Base-by-base conservation (phyloP, 257 asterid species). In the Thymus mandschuricus region DNA sequence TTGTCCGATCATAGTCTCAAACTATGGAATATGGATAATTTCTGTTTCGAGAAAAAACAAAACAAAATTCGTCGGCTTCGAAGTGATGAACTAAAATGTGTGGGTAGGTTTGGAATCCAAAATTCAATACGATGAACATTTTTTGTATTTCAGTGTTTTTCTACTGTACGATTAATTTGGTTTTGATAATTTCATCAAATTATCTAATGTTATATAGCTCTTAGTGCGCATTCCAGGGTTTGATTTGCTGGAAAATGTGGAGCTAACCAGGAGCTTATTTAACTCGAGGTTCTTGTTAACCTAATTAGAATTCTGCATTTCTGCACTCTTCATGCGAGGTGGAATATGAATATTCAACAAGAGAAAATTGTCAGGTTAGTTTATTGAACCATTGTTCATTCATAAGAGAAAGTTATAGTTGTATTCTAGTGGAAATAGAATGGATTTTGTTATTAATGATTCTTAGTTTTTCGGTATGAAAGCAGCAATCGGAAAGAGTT, bases 351-450 rank as follows among this genome's bases (percentile, higher is more conserved):
- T 81, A 72, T 68, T 55, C 84, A 38, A 74, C 90, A 69, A 60
- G 96, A 88, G 80, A 91, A 87, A 79, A 61, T 79, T 83, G 92
- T 87, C 80, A 91, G 97, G 97, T 88, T 80, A 66, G 92, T 77
- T 28, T 5, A 52, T 49, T 8, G 11, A 31, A 33, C 54, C 45
- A 40, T 45, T 48, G 28, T 29, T 30, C n/a, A 60, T 65, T 49
- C 6, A 15, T 10, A 5, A 43, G 55, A 43, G 11, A 52, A 55
- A 43, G 40, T 49, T 49, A 33, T 35, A 52, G 51, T 33, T 43
- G 41, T 31, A 43, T 43, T 13, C 11, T 38, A 4, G 4, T 48
- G 21, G 54, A 48, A 27, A 48, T 4, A 10, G 54, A 48, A 48
- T 15, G 3, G 31, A 0, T 7, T 38, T 69, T 13, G 21, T 7